These are phyloP conservation scores for Microsporum ferrugineum DNA, from an alignment of 2,329 filamentous ascomycete species.

Conservation along the genomic window DNA sequence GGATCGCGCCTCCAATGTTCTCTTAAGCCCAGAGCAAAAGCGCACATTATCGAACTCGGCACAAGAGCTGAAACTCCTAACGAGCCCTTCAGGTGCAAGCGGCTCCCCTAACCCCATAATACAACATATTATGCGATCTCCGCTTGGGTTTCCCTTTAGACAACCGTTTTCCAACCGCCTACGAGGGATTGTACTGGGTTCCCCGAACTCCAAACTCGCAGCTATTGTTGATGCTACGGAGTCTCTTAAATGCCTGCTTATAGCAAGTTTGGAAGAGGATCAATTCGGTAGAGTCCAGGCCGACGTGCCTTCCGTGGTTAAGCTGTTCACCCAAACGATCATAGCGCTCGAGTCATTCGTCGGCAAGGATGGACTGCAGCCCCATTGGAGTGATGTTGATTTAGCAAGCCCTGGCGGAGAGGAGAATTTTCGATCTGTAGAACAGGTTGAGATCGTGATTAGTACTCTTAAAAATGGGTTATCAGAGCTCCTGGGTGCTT, in stretches of 20 bases:
- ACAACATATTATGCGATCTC: conserved; percentile 39
- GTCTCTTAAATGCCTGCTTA: conserved; percentile 56
- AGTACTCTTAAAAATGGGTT: conserved; percentile 55
- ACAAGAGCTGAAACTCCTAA: conserved; percentile 29
- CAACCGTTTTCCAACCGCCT: conserved; percentile 56
- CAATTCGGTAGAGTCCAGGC: conserved; percentile 74
- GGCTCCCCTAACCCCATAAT: conserved; percentile 42
- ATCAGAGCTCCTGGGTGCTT: conserved; percentile 53
- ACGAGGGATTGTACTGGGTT: conserved; percentile 57
- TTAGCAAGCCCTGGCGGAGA: conserved; percentile 30
- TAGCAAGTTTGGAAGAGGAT: conserved; percentile 68
- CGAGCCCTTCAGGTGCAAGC: conserved; percentile 29
- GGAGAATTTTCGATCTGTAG: conserved; percentile 31
- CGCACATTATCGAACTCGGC: conserved; percentile 27
- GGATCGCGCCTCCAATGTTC: conserved; percentile 28
- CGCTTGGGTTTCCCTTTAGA: conserved; percentile 57
- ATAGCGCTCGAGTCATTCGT: conserved; percentile 59
- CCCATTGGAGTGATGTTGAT: conserved; percentile 70
- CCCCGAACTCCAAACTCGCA: conserved; percentile 58
- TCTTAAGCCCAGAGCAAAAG: conserved; percentile 32
- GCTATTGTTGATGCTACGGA: conserved; percentile 62
- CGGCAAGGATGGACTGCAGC: conserved; percentile 32
- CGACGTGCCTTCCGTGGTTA: conserved; percentile 63
- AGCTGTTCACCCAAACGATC: conserved; percentile 58
- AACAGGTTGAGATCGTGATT: conserved; percentile 61